Conservation (phyloP, 148 eudicot species). For the Polygonum maritimum region DNA sequence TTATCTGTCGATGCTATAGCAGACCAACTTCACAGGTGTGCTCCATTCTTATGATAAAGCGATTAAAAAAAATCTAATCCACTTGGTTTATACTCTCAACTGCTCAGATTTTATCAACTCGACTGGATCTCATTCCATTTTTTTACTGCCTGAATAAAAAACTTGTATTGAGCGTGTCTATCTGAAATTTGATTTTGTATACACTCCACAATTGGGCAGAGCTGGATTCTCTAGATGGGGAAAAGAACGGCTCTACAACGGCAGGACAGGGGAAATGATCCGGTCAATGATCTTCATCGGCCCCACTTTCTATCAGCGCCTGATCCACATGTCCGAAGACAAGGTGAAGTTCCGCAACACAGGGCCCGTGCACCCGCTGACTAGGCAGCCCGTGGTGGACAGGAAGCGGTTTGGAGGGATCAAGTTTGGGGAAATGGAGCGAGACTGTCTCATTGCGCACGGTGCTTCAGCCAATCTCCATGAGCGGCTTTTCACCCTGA, state of each 20-base stretch:
- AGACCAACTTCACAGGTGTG: slow-evolving; percentile 88
- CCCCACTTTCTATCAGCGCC: slow-evolving; percentile 82
- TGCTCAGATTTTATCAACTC: neutral
- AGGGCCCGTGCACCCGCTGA: slow-evolving; percentile 91
- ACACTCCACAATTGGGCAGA: slow-evolving; percentile 27
- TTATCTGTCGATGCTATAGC: slow-evolving; percentile 74
- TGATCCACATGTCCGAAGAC: slow-evolving; percentile 90
- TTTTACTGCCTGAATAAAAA: neutral
- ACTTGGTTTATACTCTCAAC: neutral
- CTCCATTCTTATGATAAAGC: neutral
- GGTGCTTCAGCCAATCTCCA: slow-evolving; percentile 92
- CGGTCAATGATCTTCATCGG: slow-evolving; percentile 77
- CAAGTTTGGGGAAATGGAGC: slow-evolving; percentile 93
- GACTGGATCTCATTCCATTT: no score
- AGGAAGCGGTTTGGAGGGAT: slow-evolving; percentile 90
- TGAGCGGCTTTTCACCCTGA: slow-evolving; percentile 85
- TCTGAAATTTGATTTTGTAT: neutral
- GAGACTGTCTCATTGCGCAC: slow-evolving; percentile 92
- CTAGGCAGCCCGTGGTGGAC: slow-evolving; percentile 94
- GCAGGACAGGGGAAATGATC: slow-evolving; percentile 79
- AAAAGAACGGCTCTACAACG: slow-evolving; percentile 71
- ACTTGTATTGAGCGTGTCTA: neutral
- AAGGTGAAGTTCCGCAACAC: slow-evolving; percentile 94
- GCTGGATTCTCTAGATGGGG: slow-evolving; percentile 95
- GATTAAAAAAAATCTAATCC: neutral